Percentiles rank a stretch among this genome's conserved stretches.
These are phyloP conservation scores for Colletotrichum magnum DNA, from an alignment of 2,329 filamentous ascomycete species.

Conservation along the genomic window DNA sequence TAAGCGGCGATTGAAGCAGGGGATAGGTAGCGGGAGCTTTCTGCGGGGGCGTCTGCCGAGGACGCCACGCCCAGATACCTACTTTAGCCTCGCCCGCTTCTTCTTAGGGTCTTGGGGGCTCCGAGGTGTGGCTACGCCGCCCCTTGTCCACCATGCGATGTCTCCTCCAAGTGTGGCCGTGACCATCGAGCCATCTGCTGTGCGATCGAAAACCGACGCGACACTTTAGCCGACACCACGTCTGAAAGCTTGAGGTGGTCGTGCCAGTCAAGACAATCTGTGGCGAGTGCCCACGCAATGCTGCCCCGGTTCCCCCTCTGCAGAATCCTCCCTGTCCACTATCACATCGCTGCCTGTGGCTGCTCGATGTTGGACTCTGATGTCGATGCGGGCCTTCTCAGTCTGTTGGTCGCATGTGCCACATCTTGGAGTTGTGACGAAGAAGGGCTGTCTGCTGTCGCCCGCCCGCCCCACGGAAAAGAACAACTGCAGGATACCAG, in stretches of 20 bases:
- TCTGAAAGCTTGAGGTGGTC: neutral
- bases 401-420: too few relatives aligned
- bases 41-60: constrained; percentile 22
- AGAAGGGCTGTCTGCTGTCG: too few relatives aligned
- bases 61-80: constrained; percentile 3
- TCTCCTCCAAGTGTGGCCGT: constrained; percentile 25
- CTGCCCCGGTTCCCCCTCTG: too few relatives aligned
- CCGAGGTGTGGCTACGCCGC: constrained; percentile 29
- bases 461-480: neutral
- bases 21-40: constrained; percentile 15
- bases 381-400: too few relatives aligned
- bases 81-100: constrained; percentile 10
- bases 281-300: constrained; percentile 32
- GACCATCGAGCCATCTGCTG: constrained; percentile 31
- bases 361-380: too few relatives aligned
- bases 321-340: constrained; percentile 8
- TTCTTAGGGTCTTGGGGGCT: constrained; percentile 9
- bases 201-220: constrained; percentile 27
- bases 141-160: constrained; percentile 18
- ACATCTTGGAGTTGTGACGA: too few relatives aligned
- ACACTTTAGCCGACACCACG: neutral
- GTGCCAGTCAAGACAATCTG: neutral
- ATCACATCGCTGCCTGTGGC: too few relatives aligned
- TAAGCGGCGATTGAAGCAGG: neutral
- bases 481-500: neutral